Evolutionary conservation across 345 rosid species (phyloP), one percentile per base, ranked within the genome.

Genomic region (Draba incana): DNA sequence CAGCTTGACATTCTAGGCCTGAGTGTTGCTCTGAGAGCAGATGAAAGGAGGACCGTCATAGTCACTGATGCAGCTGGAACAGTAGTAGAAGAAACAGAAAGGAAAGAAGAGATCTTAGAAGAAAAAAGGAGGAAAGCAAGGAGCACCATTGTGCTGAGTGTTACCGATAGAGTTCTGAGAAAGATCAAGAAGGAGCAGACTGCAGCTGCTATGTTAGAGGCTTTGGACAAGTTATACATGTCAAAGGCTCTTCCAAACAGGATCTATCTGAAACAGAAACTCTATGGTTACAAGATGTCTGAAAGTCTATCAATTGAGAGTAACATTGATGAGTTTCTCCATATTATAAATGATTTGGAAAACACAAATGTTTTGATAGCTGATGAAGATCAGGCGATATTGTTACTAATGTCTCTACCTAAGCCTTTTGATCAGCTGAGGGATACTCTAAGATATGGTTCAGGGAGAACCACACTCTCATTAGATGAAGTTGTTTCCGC

Each of bases 401-500:
- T 66, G 1, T 2, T 66, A 2, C 20, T 66, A 0, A 66, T 54
- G 71, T 43, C 71, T 0, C 5, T 66, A 0, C 71, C 44, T 0
- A 66, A 24, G 0, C 14, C 23, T 2, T 52, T 51, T 25, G 69
- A 65, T 0, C 60, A 51, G 2, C 2, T 51, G 0, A 25, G 3
- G 1, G 69, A 50, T 10, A 50, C 49, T 2, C 8, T 52, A 0
- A 66, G 11, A 2, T 41, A 52, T 11, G n/a, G 51, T 1, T 0
- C 52, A 0, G n/a, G n/a, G 0, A 30, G 15, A 7, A 10, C 13
- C 0, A 42, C 20, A 0, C 2, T 66, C 0, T 1, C 43, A 0
- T 2, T 66, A 0, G 62, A 54, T 3, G 23, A 43, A 0, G 70
- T 54, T 1, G 10, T 16, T 1, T 20, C 23, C 1, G 23, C 24